Conservation (phyloP, 2,329 filamentous ascomycete genomes). For the Talaromyces islandicus region DNA sequence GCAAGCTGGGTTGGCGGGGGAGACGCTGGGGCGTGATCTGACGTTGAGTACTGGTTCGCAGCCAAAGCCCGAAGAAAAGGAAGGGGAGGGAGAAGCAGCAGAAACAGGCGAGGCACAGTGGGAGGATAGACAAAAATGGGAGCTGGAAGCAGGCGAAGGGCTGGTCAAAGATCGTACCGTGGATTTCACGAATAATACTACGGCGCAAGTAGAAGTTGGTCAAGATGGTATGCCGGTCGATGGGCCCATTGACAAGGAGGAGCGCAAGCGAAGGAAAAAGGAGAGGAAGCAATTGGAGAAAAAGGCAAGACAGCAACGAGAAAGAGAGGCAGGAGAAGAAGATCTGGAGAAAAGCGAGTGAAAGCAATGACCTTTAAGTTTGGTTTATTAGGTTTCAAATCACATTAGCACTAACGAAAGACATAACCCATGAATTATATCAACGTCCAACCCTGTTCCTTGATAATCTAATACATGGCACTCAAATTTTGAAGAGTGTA, state of each 20-base stretch:
- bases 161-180: conserved; percentile 1
- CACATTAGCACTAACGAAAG: not conserved
- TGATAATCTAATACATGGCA: not conserved
- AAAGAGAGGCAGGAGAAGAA: conserved; percentile 16
- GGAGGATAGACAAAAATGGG: conserved; percentile 32
- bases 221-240: conserved; percentile 24
- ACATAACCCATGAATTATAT: not conserved
- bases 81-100: conserved; percentile 20
- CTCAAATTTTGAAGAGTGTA: not conserved
- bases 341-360: conserved; percentile 8
- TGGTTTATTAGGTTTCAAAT: not conserved
- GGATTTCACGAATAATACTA: conserved; percentile 16
- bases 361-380: not conserved
- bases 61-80: conserved; percentile 9
- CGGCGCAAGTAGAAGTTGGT: conserved; percentile 32
- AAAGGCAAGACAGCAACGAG: conserved; percentile 24
- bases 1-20: conserved; percentile 37
- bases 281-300: conserved; percentile 43
- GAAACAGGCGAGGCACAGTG: conserved; percentile 19
- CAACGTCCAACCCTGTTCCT: not conserved
- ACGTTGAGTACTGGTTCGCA: conserved; percentile 27
- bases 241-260: conserved; percentile 43
- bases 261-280: conserved; percentile 52
- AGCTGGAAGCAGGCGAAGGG: conserved; percentile 25
- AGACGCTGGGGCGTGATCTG: conserved; percentile 37